These are phyloP conservation scores for Plectosphaerella cucumerina DNA, from an alignment of 2,329 filamentous ascomycete genomes.

Conservation along the genomic window DNA sequence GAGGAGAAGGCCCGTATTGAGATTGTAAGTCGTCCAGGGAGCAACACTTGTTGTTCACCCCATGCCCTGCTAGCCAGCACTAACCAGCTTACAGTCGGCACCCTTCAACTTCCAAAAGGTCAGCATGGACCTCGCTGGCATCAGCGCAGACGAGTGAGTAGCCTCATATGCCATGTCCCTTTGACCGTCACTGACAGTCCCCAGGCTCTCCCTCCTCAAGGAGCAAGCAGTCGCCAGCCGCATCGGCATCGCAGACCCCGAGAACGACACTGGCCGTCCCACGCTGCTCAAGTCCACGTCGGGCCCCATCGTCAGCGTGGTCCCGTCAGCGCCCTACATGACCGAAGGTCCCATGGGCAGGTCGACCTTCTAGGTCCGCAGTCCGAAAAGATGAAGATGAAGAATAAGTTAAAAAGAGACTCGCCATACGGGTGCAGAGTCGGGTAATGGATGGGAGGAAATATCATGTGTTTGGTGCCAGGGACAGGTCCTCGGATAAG, in stretches of 20 bases:
- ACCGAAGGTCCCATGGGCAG: not conserved
- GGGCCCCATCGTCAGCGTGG: not conserved
- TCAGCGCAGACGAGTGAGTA: slow-evolving; percentile 56
- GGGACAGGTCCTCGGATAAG: too few species aligned
- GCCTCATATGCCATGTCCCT: not conserved
- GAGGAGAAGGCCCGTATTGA: slow-evolving; percentile 36
- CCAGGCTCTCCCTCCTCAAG: slow-evolving; percentile 43
- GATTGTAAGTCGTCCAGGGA: slow-evolving; percentile 35
- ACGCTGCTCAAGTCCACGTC: not conserved
- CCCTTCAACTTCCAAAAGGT: slow-evolving; percentile 57
- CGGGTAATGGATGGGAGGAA: too few species aligned
- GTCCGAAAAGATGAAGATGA: too few species aligned
- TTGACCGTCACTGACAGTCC: slow-evolving; percentile 3
- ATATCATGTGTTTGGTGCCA: too few species aligned
- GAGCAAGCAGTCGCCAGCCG: slow-evolving; percentile 48
- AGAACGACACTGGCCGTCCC: not conserved
- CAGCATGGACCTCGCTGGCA: slow-evolving; percentile 46
- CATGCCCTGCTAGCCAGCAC: slow-evolving; percentile 6
- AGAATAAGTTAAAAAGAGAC: too few species aligned
- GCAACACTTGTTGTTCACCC: not conserved
- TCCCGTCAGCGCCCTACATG: not conserved
- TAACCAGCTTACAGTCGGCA: slow-evolving; percentile 39
- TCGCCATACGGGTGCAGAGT: too few species aligned
- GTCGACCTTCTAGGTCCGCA: not conserved
- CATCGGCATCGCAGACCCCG: slow-evolving; percentile 37